Percentiles rank a stretch among this genome's conserved stretches.
Evolutionary conservation across 805 yeast species (phyloP).

Genomic region (Candida fluviatilis): DNA sequence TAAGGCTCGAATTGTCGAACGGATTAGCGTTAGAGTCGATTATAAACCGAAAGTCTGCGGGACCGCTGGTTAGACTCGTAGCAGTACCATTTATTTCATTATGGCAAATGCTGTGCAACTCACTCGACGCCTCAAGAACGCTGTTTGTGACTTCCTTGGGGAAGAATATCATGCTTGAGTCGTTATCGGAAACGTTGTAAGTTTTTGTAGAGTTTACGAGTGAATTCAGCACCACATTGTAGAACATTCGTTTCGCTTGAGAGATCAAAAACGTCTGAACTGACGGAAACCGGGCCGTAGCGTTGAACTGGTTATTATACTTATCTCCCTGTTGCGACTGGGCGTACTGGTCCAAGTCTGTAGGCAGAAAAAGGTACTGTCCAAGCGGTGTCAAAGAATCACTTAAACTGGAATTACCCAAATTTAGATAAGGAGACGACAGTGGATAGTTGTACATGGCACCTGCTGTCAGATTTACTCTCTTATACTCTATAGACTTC

Average conservation of each 20-base stretch:
- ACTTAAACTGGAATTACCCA: conserved; percentile 29
- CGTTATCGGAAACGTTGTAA: conserved; percentile 21
- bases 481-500: conserved; percentile 6
- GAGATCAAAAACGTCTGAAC: conserved; percentile 21
- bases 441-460: conserved; percentile 4
- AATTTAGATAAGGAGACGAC: conserved; percentile 5
- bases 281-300: conserved; percentile 22
- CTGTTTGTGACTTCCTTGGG: conserved; percentile 6
- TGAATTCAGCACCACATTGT: conserved; percentile 20
- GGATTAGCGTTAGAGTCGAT: conserved; percentile 30
- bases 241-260: conserved; percentile 25
- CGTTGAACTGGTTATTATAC: conserved; percentile 17
- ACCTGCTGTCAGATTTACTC: conserved; percentile 5
- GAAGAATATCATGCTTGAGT: conserved; percentile 12
- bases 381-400: conserved; percentile 18
- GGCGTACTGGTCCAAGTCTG: conserved; percentile 9
- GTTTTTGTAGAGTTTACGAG: conserved; percentile 12
- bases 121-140: conserved; percentile 9
- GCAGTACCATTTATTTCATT: conserved; percentile 6
- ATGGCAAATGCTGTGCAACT: conserved; percentile 6
- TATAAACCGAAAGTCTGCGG: conserved; percentile 7
- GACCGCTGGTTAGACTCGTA: not conserved
- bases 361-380: conserved; percentile 24
- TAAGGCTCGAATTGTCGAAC: conserved; percentile 37
- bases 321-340: conserved; percentile 1